Conservation (phyloP, 176 grass and related monocot species). For the Hyparrhenia diplandra region DNA sequence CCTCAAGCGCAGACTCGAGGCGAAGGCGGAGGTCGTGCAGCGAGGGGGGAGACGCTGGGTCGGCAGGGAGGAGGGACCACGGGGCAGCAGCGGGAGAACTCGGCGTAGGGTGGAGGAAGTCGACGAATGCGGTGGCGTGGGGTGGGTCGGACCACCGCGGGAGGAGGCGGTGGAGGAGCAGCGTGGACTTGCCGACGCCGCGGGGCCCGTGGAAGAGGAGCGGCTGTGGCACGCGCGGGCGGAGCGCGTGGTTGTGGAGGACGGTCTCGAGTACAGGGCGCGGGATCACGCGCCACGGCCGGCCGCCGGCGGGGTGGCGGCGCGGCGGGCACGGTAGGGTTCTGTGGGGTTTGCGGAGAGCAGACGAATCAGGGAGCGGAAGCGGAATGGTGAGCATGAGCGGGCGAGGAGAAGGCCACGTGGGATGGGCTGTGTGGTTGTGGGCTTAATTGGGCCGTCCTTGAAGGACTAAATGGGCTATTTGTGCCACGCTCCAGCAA, state of each 20-base stretch:
- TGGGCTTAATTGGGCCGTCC: no score
- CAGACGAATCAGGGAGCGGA: not conserved
- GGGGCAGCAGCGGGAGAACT: slow-evolving; percentile 11
- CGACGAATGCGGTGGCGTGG: slow-evolving; percentile 67
- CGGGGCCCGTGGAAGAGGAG: slow-evolving; percentile 84
- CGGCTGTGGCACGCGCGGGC: slow-evolving; percentile 65
- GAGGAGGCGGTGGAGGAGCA: slow-evolving; percentile 81
- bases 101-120: slow-evolving; percentile 45
- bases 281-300: slow-evolving; percentile 65
- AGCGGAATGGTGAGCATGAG: not conserved
- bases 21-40: slow-evolving; percentile 48
- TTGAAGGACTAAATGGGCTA: no score
- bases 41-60: slow-evolving; percentile 1
- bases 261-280: slow-evolving; percentile 80
- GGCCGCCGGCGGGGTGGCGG: slow-evolving; percentile 35
- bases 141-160: slow-evolving; percentile 73
- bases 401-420: not conserved
- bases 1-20: slow-evolving; percentile 80
- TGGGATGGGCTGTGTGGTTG: no score
- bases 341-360: slow-evolving; percentile 5
- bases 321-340: slow-evolving; percentile 35
- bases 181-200: slow-evolving; percentile 85
- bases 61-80: slow-evolving; percentile 26
- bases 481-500: not conserved
- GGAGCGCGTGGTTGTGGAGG: slow-evolving; percentile 76